Base-by-base conservation (phyloP, 2,329 filamentous ascomycete genomes). In the Penicillium paneum region DNA sequence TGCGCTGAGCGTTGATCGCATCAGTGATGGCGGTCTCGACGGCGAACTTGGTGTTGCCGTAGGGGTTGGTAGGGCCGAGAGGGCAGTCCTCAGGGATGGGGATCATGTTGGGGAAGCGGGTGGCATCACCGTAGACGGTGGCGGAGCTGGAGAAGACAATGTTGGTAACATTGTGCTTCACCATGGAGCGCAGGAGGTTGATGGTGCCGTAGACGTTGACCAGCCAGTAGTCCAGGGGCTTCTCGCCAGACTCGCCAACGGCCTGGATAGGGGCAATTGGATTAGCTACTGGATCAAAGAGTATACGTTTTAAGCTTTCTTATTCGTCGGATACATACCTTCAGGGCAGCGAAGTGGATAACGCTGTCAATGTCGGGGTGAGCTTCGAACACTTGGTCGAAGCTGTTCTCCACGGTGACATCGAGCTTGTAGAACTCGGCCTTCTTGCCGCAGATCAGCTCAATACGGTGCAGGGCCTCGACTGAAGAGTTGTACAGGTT, bases 111-210 rank as follows among this genome's bases (percentile, higher is more conserved):
- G 89, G 86, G 78, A 97, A 90, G 71, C 91, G 89, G 42, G 94
- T 97, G 50, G 93, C 94, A 76, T 99, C 95, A 71, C 94, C 94
- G 75, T 99, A 99, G 32, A 99, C 94, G 64, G 95, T 99, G 32
- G 94, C 94, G 1, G 92, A 97, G 59, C 91, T 97, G 57, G 93
- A 97, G 80, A 99, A 99, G 76, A 99, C 94, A 68, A 99, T 94
- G 81, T 96, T 97, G 77, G 85, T 84, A 65, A 99, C 92, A 76
- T 93, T 88, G 81, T 97, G 85, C 74, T 86, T 87, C 71, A 85
- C 83, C 91, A 99, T 97, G 69, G 87, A 86, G 61, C 86, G 83
- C 59, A 99, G 84, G 44, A 99, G 88, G 66, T 86, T 82, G 68
- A 99, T 87, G 67, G 91, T 94, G 74, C 94, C 95, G 71, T 88